Base-by-base conservation (phyloP, 139 green algal species). In the Chlamydomonas sphaeroides region DNA sequence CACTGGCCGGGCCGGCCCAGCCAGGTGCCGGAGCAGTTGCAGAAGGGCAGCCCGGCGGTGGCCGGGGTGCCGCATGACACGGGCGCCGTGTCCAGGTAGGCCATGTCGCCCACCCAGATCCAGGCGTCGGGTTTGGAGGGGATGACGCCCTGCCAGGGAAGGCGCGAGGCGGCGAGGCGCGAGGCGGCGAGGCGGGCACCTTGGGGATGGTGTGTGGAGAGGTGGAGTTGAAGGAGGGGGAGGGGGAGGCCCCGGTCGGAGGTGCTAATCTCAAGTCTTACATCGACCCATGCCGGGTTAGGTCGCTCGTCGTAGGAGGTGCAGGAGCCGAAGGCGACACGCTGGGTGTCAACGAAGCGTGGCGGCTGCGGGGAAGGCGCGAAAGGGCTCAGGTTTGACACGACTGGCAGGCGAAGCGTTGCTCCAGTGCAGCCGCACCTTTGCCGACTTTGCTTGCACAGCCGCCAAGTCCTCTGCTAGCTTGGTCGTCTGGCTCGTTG, bases 31-130 rank as follows among this genome's bases (percentile, higher is more conserved):
- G 62, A 80, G 65, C 78, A 85, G 78, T 86, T 88, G 79, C 92
- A 95, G 30, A 26, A 61, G 77, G 84, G 26, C 79, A 79, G 38
- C 67, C 45, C 1, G 3, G 28, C 32, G 48, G 65, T 48, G 80
- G 71, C 17, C 1, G 6, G 14, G 8, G 42, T 33, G 18, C 32
- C 45, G 59, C 89, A 93, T 15, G 88, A 67, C 30, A 91, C 41
- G 17, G 80, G 65, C 0, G 84, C 65, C 35, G 83, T 73, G 35
- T 88, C 78, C 5, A 63, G 65, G 8, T 70, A 41, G 30, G 86
- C 84, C 49, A 95, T 85, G 78, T 96, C 93, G 0, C 93, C 93
- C 1, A 95, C 61, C 93, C 93, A 96, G 7, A 96, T 80, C 88
- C 88, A 96, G 1, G 89, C 91, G 35, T 95, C 92, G 0, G 92